A percentile compares a stretch with the other conserved stretches of the same genome.
Evolutionary conservation across 2,329 filamentous ascomycete genomes (phyloP).

Genomic region (Colletotrichum sp.): DNA sequence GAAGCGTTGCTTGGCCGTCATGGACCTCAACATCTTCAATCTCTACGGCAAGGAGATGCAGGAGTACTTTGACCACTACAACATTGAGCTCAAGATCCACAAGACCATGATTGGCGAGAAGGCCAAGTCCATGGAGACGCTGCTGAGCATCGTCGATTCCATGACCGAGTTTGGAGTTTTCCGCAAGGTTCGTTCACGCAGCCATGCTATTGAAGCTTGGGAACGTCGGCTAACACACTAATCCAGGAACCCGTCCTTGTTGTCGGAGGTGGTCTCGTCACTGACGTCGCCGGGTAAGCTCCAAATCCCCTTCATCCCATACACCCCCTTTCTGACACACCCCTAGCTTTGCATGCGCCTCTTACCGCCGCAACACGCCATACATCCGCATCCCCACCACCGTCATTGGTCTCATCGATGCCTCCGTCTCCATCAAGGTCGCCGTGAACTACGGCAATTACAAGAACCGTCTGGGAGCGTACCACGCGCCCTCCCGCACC

Average conservation of each 20-base stretch:
- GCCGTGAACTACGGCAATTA: constrained; percentile 79
- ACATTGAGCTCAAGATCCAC: constrained; percentile 67
- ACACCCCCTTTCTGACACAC: neutral
- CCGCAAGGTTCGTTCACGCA: constrained; percentile 51
- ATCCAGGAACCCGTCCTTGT: constrained; percentile 66
- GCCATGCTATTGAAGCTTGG: neutral
- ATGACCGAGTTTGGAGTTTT: constrained; percentile 77
- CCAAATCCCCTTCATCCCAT: constrained; percentile 36
- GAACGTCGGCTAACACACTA: constrained; percentile 1
- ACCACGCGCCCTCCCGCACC: constrained; percentile 74
- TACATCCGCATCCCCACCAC: constrained; percentile 78
- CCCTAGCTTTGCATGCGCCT: constrained; percentile 69
- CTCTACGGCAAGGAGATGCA: constrained; percentile 71
- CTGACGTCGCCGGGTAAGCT: constrained; percentile 68
- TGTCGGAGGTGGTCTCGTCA: constrained; percentile 73
- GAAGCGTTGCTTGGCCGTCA: constrained; percentile 70
- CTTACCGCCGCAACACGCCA: constrained; percentile 75
- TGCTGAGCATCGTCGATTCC: constrained; percentile 72
- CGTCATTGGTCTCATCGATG: constrained; percentile 77
- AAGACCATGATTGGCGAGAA: constrained; percentile 79
- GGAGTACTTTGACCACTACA: constrained; percentile 69
- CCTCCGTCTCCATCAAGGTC: constrained; percentile 79
- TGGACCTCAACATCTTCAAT: constrained; percentile 74
- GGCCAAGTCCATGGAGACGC: constrained; percentile 74
- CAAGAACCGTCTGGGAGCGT: constrained; percentile 77